A percentile compares a stretch with the other conserved stretches of the same genome.
Conservation (phyloP, 208 protist species). For the Vickermania ingenoplastis region DNA sequence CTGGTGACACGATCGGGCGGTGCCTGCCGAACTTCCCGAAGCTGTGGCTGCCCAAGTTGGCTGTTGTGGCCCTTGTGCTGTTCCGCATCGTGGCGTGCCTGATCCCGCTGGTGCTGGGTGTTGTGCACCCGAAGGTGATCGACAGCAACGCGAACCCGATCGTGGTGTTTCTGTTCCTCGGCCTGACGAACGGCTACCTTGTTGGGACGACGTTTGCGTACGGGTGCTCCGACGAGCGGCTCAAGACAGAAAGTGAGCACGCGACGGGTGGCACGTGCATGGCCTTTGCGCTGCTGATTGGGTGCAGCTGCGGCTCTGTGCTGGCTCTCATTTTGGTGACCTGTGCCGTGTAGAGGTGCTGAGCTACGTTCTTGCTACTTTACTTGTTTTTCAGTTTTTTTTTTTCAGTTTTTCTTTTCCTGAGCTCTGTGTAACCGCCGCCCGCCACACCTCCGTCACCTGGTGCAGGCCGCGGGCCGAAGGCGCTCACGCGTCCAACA, state of each 20-base stretch:
- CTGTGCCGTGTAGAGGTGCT: slow-evolving; percentile 9
- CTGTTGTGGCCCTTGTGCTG: slow-evolving; percentile 11
- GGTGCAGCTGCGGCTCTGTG: slow-evolving; percentile 18
- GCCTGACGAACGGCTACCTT: slow-evolving; percentile 26
- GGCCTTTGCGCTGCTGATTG: slow-evolving; percentile 21
- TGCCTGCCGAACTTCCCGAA: slow-evolving; percentile 13
- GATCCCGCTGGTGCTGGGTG: slow-evolving; percentile 24
- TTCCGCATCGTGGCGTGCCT: slow-evolving; percentile 18
- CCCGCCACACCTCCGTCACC: too few species aligned
- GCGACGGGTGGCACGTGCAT: slow-evolving; percentile 18
- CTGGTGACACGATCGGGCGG: slow-evolving; percentile 20
- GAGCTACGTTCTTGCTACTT: too few species aligned
- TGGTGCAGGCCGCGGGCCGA: too few species aligned
- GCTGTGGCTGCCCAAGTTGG: slow-evolving; percentile 14
- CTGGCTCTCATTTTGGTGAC: slow-evolving; percentile 19
- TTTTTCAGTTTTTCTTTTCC: too few species aligned
- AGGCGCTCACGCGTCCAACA: too few species aligned
- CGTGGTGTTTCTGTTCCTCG: slow-evolving; percentile 24
- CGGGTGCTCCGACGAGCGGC: slow-evolving; percentile 18
- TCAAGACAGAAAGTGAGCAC: slow-evolving; percentile 16
- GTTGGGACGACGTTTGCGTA: slow-evolving; percentile 28
- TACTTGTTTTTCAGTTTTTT: too few species aligned
- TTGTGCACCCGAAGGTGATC: slow-evolving; percentile 18
- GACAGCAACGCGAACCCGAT: slow-evolving; percentile 31
- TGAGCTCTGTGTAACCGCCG: too few species aligned